These are phyloP conservation scores for Cruciata laevipes DNA, from an alignment of 257 asterid genomes.

Conservation along the genomic window DNA sequence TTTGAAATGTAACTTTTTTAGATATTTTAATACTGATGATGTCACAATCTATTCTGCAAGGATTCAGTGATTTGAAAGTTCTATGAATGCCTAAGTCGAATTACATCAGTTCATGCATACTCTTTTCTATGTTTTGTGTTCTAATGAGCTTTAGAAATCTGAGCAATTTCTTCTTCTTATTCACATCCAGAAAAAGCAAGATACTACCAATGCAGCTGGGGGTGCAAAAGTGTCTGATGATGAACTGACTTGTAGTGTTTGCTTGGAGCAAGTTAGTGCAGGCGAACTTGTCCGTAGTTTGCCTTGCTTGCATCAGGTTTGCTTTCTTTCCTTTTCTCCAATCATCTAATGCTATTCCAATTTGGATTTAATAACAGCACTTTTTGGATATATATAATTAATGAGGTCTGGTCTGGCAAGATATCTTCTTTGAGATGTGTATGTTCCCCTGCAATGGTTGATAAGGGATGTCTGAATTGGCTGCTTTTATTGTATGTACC, in stretches of 20 bases:
- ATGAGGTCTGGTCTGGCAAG: not conserved
- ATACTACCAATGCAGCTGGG: conserved; percentile 35
- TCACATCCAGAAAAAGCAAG: conserved; percentile 64
- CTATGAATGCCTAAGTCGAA: not conserved
- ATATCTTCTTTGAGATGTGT: not conserved
- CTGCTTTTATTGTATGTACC: not conserved
- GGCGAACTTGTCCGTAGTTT: conserved; percentile 93
- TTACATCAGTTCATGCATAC: not conserved
- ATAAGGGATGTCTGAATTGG: not conserved
- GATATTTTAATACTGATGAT: not conserved
- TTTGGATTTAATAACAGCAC: not conserved
- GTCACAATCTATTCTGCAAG: not conserved
- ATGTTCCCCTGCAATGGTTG: not conserved
- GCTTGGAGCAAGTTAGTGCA: conserved; percentile 89
- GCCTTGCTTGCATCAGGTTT: conserved; percentile 98
- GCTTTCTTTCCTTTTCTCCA: not conserved
- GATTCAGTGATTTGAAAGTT: conserved; percentile 2
- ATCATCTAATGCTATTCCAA: not conserved
- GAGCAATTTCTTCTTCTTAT: not conserved
- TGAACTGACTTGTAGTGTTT: conserved; percentile 93
- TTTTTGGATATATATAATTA: not conserved
- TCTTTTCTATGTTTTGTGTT: too few species aligned
- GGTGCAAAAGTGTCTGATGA: conserved; percentile 50
- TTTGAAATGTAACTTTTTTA: conserved; percentile 13
- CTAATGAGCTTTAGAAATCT: not conserved